Evolutionary conservation across 306 rosid species (phyloP), one percentile per base, ranked within the genome.

Genomic region (Vicia sativa): DNA sequence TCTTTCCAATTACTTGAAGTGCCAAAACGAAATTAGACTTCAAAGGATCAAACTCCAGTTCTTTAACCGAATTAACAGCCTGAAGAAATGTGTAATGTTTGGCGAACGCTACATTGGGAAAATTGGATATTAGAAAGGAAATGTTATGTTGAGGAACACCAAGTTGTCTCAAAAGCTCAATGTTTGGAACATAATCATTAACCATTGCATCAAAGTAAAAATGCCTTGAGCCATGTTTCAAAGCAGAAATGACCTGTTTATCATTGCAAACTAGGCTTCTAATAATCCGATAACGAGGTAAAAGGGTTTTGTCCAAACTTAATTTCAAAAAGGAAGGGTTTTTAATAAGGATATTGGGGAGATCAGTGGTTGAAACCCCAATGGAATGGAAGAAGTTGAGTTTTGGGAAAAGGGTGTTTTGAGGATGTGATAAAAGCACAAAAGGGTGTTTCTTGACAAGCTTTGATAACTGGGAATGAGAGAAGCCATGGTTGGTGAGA

Each of bases 401-500:
- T 5, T 43, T 43, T 5, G 49, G 49, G 18, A 43, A 43, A 13
- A 43, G 49, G 49, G 16, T 43, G 16, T 43, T 43, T 43, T 43
- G 16, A 13, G 49, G 18, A 12, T 43, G 2, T 43, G 49, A 13
- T 13, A 43, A 43, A 43, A 43, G 49, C 1, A 43, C 7, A 1
- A 43, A 43, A 43, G 49, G 49, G 9, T 5, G 16, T 12, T 12
- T 43, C 15, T 43, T 5, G 0, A 43, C 8, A 43, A 4, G 4
- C 4, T 6, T 43, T 4, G 7, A 43, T 43, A 43, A 13, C 6
- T 13, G 49, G 4, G 49, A 43, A 43, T 43, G 18, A 4, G 49
- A 43, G 16, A 43, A 43, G 16, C 49, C 49, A 48, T 61, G 14
- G 43, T 8, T 68, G 18, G 31, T 69, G 2, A 76, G 10, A 42